A percentile compares a stretch with the other conserved stretches of the same genome.
Conservation (phyloP, 2,329 filamentous ascomycete genomes). For the Diaporthe amygdali region DNA sequence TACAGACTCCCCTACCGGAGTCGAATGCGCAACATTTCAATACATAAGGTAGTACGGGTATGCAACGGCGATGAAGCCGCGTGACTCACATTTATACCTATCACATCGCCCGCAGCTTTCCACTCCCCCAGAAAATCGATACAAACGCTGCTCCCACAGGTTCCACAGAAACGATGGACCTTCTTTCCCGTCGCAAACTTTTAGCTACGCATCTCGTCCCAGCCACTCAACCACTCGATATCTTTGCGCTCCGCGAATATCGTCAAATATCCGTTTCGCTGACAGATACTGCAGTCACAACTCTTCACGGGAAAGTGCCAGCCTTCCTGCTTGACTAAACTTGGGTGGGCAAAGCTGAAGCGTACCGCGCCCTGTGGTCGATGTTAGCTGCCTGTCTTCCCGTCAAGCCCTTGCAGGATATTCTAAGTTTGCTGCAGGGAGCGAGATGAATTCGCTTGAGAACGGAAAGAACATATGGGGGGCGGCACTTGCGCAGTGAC, state of each 20-base stretch:
- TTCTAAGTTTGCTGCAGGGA: background rate
- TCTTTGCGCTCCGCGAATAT: conserved; percentile 15
- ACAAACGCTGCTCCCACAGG: conserved; percentile 21
- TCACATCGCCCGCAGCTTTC: conserved; percentile 18
- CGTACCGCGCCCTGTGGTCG: conserved; percentile 13
- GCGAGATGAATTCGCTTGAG: background rate
- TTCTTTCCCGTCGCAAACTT: conserved; percentile 17
- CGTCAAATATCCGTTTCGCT: conserved; percentile 17
- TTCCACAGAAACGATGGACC: conserved; percentile 17
- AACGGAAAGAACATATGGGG: background rate
- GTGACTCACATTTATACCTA: conserved; percentile 22
- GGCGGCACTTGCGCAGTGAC: background rate
- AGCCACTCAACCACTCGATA: conserved; percentile 15
- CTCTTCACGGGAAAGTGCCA: conserved; percentile 17
- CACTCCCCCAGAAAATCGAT: conserved; percentile 17
- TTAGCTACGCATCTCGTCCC: conserved; percentile 11
- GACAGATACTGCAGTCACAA: conserved; percentile 22
- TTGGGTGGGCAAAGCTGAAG: conserved; percentile 11
- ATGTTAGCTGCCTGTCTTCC: background rate
- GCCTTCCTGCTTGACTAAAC: conserved; percentile 10
- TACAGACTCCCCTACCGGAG: background rate
- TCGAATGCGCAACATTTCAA: too few species aligned
- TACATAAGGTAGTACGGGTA: too few species aligned
- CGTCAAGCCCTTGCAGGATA: too few species aligned
- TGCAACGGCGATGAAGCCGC: too few species aligned